phyloP scores from a whole-genome alignment of 495 filamentous ascomycete species.

The Aspergillus baeticus region DNA sequence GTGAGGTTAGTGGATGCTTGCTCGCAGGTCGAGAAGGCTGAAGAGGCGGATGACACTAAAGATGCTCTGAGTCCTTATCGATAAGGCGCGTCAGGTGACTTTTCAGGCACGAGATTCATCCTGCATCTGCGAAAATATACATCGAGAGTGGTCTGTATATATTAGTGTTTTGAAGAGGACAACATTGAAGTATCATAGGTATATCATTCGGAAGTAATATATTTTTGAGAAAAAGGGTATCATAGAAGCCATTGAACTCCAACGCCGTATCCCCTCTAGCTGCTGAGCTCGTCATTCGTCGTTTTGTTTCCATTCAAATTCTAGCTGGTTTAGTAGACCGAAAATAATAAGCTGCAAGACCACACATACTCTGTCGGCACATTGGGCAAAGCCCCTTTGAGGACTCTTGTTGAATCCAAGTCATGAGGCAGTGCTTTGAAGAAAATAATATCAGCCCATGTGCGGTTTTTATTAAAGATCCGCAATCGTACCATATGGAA shows the following conservation, averaged over 20 bases:
- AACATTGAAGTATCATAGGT: not conserved
- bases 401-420: conserved; percentile 93
- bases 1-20: conserved; percentile 12
- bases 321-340: conserved; percentile 38
- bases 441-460: conserved; percentile 6
- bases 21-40: conserved; percentile 6
- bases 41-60: not conserved
- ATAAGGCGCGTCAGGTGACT: conserved; percentile 8
- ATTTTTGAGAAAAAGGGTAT: conserved; percentile 17
- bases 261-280: conserved; percentile 9
- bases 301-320: conserved; percentile 66
- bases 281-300: conserved; percentile 27
- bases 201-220: not conserved
- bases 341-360: not conserved
- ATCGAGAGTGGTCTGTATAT: not conserved
- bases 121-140: not conserved
- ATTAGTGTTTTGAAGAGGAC: not conserved
- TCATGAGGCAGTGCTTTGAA: conserved; percentile 84
- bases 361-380: conserved; percentile 85
- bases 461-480: conserved; percentile 19
- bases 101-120: not conserved
- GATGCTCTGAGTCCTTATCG: conserved; percentile 6
- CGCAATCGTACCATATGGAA: conserved; percentile 81
- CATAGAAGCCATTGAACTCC: conserved; percentile 11
- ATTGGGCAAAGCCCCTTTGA: conserved; percentile 95